Evolutionary conservation across 768 basidiomycete species (phyloP).

Genomic region (Boletus speciosus): DNA sequence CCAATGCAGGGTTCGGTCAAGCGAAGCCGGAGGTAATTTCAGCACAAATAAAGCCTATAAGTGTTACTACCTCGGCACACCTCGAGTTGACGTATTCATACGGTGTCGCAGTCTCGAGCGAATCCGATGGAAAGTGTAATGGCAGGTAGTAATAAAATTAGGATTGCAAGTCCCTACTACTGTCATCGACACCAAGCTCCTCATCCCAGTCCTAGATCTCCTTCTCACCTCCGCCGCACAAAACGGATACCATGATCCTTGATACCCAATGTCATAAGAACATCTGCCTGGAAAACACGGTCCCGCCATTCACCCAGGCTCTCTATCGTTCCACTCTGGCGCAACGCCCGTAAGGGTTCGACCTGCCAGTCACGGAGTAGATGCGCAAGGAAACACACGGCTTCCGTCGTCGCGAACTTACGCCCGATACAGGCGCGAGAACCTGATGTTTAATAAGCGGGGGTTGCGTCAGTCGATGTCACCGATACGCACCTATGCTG

Average conservation of each 20-base stretch:
- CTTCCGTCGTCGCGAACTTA: conserved; percentile 51
- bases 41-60: too few species aligned
- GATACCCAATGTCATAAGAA: conserved; percentile 15
- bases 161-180: too few species aligned
- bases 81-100: too few species aligned
- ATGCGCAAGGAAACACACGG: conserved; percentile 50
- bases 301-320: conserved; percentile 14
- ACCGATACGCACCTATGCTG: conserved; percentile 13
- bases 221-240: conserved; percentile 3
- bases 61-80: too few species aligned
- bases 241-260: conserved; percentile 12
- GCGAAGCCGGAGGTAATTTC: too few species aligned
- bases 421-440: conserved; percentile 52
- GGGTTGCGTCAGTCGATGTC: neutral
- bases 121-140: too few species aligned
- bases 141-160: too few species aligned
- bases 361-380: conserved; percentile 51
- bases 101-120: too few species aligned
- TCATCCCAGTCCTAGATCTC: neutral
- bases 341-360: conserved; percentile 36
- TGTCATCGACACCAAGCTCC: too few species aligned
- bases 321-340: conserved; percentile 3
- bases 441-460: conserved; percentile 25
- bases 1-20: neutral
- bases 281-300: conserved; percentile 11